Conservation (phyloP, 2,329 filamentous ascomycete genomes). For the Penicillium sp. region DNA sequence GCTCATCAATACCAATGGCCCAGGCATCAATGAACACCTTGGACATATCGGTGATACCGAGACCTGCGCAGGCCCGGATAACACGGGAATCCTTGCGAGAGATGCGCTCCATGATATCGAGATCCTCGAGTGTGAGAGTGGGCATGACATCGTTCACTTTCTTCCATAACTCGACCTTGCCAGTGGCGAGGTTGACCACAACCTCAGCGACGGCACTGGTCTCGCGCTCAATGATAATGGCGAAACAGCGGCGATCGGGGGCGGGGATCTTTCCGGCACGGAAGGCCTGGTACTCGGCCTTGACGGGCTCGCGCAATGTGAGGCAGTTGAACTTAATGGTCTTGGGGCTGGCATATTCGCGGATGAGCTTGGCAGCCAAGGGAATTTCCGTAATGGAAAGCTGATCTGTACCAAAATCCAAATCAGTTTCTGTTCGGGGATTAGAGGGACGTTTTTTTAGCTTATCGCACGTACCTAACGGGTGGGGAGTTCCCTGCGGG, state of each 20-base stretch:
- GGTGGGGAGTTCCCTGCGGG: slow-evolving; percentile 22
- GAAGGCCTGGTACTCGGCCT: slow-evolving; percentile 36
- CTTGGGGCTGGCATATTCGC: slow-evolving; percentile 29
- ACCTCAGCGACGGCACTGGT: slow-evolving; percentile 28
- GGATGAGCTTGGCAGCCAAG: slow-evolving; percentile 26
- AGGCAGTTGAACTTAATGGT: slow-evolving; percentile 38
- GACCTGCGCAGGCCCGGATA: slow-evolving; percentile 33
- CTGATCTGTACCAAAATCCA: slow-evolving; percentile 20
- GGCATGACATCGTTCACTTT: slow-evolving; percentile 48
- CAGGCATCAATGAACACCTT: slow-evolving; percentile 38
- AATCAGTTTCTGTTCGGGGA: neutral
- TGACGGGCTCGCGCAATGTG: slow-evolving; percentile 57
- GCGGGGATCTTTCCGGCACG: slow-evolving; percentile 28
- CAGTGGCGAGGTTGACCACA: slow-evolving; percentile 27
- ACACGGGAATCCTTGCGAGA: slow-evolving; percentile 33
- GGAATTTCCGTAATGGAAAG: slow-evolving; percentile 32
- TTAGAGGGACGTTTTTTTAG: neutral
- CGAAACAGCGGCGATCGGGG: slow-evolving; percentile 42
- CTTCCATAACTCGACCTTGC: slow-evolving; percentile 32
- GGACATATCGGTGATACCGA: slow-evolving; percentile 38
- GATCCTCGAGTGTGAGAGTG: slow-evolving; percentile 40
- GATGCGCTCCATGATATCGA: slow-evolving; percentile 37
- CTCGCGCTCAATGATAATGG: slow-evolving; percentile 48
- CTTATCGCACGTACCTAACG: slow-evolving; percentile 18
- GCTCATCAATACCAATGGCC: slow-evolving; percentile 39